Conservation (phyloP, 441 rosid genomes). For the Gossypium davidsonii region DNA sequence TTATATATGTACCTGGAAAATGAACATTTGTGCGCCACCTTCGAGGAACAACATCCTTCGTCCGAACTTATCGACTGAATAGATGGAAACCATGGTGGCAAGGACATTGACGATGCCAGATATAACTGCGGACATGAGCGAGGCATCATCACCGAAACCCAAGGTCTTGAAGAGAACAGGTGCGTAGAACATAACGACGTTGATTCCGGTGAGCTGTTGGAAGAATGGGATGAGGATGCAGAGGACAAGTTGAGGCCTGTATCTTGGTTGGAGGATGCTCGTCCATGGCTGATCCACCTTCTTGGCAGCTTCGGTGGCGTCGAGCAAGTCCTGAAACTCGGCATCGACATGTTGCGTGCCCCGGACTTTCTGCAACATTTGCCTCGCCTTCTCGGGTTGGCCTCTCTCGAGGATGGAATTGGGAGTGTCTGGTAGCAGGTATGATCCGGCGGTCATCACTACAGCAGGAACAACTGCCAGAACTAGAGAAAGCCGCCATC, state of each 20-base stretch:
- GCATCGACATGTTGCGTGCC: slow-evolving; percentile 33
- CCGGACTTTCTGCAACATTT: slow-evolving; percentile 34
- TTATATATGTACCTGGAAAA: slow-evolving; percentile 6
- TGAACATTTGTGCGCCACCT: slow-evolving; percentile 11
- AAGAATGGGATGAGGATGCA: background rate
- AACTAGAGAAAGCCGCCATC: slow-evolving; percentile 45
- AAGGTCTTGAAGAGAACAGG: slow-evolving; percentile 15
- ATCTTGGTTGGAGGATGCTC: slow-evolving; percentile 1
- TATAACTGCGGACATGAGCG: slow-evolving; percentile 3
- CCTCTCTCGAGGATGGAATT: slow-evolving; percentile 45
- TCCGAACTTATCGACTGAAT: slow-evolving; percentile 1
- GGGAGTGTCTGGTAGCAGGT: slow-evolving; percentile 41
- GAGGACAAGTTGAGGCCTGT: slow-evolving; percentile 14
- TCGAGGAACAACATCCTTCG: slow-evolving; percentile 5
- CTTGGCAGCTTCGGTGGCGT: slow-evolving; percentile 8
- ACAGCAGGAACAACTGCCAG: slow-evolving; percentile 38
- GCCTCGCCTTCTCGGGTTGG: slow-evolving; percentile 31
- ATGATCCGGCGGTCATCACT: slow-evolving; percentile 37
- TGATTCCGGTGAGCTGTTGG: background rate
- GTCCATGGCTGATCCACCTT: slow-evolving; percentile 1
- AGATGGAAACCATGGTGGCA: slow-evolving; percentile 1
- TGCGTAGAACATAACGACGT: slow-evolving; percentile 10
- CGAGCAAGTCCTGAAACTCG: background rate
- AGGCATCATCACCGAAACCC: slow-evolving; percentile 4
- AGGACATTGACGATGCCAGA: background rate